Base-by-base conservation (phyloP, 495 filamentous ascomycete species). In the Polyplosphaeria fusca region DNA sequence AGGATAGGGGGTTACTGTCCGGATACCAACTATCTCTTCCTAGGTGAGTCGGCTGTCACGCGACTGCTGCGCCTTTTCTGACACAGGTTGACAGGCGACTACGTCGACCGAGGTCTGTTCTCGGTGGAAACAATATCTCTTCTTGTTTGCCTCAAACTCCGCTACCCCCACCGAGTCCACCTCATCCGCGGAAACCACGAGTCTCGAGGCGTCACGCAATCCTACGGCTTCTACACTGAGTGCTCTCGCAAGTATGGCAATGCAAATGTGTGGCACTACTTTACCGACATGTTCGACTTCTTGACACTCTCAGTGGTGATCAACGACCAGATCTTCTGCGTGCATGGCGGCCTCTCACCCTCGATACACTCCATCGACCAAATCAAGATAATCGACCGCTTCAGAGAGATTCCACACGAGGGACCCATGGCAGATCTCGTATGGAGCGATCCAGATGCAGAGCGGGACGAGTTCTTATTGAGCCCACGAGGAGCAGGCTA, bases 211-310 rank as follows among this genome's bases (percentile, higher is more conserved):
- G 93, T 98, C 20, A 98, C 93, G 5, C 93, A 98, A 71, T 96
- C 91, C 35, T 98, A 98, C 72, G 93, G 93, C 45, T 98, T 98
- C 74, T 98, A 98, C 67, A 98, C 93, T 2, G 93, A 98, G 69
- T 98, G 93, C 71, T 89, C 86, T 13, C 86, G 93, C 49, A 98
- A 98, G 71, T 98, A 98, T 71, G 92, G 91, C 55, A 96, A 93
- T 71, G 89, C 93, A 27, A 96, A 93, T 60, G 94, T 98, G 9
- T 98, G 93, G 93, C 94, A 97, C 69, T 92, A 96, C 71, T 98
- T 98, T 66, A 98, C 93, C 47, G 93, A 98, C 73, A 96, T 98
- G 92, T 98, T 98, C 73, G 93, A 98, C 74, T 98, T 92, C 68
- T 80, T 98, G 48, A 96, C 92, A 2, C 75, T 98, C 41, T 93